Conservation (phyloP, 352 stramenopile genomes). For the Globisporangium spiculum region DNA sequence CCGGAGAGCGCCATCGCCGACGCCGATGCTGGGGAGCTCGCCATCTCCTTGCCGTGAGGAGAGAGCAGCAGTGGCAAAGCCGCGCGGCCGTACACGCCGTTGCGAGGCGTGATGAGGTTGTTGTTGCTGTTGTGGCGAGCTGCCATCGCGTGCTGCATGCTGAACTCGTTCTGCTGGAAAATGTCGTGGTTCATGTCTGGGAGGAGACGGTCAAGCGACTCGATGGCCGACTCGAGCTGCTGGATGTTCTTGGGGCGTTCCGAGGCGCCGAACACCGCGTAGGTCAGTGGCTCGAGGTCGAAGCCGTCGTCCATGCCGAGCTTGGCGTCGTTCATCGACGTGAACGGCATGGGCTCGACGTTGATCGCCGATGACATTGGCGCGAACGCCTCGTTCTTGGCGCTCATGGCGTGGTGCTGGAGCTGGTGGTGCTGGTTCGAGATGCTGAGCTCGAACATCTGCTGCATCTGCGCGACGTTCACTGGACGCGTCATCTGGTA, state of each 20-base stretch:
- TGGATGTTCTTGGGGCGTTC: constrained; percentile 48
- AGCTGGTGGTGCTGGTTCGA: constrained; percentile 46
- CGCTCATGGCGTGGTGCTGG: constrained; percentile 23
- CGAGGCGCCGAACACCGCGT: constrained; percentile 46
- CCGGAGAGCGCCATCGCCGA: constrained; percentile 30
- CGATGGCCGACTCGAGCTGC: constrained; percentile 69
- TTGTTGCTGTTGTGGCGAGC: constrained; percentile 15
- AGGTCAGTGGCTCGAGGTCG: constrained; percentile 61
- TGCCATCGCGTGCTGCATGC: constrained; percentile 17
- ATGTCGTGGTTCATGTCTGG: constrained; percentile 69
- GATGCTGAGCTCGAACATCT: constrained; percentile 59
- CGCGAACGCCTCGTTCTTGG: constrained; percentile 24
- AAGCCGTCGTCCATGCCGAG: constrained; percentile 43
- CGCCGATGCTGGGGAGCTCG: constrained; percentile 21
- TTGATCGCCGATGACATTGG: constrained; percentile 29
- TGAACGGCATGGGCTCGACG: constrained; percentile 72
- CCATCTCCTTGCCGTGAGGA: constrained; percentile 34
- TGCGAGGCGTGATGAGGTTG: constrained; percentile 31
- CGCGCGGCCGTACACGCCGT: constrained; percentile 27
- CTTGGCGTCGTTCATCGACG: constrained; percentile 25
- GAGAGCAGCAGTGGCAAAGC: constrained; percentile 36
- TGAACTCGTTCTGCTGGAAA: constrained; percentile 31
- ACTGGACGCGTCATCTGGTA: constrained; percentile 40
- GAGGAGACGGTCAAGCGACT: constrained; percentile 69
- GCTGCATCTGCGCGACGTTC: constrained; percentile 50